Evolutionary conservation across 2,329 filamentous ascomycete genomes (phyloP).

Genomic region (Diplodia sapinea): DNA sequence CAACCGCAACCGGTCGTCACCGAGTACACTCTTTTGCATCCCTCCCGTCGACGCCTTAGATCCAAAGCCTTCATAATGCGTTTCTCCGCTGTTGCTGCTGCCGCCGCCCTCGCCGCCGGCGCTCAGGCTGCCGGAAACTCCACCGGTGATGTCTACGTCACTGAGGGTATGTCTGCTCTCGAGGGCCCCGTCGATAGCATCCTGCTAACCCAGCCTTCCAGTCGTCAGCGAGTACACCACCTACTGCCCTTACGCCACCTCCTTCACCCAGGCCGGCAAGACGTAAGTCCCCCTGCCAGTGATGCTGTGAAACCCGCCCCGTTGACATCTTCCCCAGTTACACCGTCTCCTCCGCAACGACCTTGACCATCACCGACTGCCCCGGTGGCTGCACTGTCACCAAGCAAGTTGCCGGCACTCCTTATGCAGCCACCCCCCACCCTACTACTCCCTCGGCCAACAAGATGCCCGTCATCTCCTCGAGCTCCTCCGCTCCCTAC

Average conservation of each 20-base stretch:
- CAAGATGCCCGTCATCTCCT: conserved; percentile 29
- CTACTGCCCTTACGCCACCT: conserved; percentile 39
- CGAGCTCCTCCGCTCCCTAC: conserved; percentile 17
- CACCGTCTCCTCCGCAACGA: conserved; percentile 44
- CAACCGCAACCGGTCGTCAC: conserved; percentile 44
- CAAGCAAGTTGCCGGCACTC: conserved; percentile 34
- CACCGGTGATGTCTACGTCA: conserved; percentile 38
- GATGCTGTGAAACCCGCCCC: background rate
- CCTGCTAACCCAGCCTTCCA: background rate
- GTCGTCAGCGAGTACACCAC: conserved; percentile 37
- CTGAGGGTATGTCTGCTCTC: conserved; percentile 33
- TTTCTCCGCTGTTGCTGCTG: conserved; percentile 43
- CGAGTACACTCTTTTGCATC: conserved; percentile 50
- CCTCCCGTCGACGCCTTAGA: background rate
- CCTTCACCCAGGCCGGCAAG: conserved; percentile 39
- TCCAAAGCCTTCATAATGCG: conserved; percentile 48
- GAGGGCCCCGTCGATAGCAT: background rate
- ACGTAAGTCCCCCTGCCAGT: conserved; percentile 33
- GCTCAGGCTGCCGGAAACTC: conserved; percentile 36
- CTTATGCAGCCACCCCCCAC: background rate
- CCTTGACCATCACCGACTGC: conserved; percentile 41
- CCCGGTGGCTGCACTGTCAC: conserved; percentile 33
- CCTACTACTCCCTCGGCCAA: conserved; percentile 2
- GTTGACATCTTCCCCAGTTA: conserved; percentile 32
- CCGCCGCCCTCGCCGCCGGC: conserved; percentile 41